Evolutionary conservation across 176 grass and related monocot species (phyloP).

Genomic region (Leersia perrieri): DNA sequence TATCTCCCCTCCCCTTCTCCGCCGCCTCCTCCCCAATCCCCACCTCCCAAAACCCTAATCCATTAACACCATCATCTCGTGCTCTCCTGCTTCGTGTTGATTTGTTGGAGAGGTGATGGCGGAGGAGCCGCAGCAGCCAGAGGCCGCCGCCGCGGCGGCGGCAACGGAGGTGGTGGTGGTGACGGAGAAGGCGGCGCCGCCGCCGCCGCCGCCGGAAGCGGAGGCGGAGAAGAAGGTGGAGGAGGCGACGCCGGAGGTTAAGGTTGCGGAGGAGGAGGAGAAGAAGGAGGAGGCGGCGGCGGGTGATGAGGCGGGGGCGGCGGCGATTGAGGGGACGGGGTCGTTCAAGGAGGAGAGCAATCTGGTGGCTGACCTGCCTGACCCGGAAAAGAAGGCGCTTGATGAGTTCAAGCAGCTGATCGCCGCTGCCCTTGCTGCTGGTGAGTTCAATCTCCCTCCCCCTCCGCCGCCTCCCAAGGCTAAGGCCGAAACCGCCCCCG

Average conservation of each 20-base stretch:
- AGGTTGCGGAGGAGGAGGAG: conserved; percentile 29
- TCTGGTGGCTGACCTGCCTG: conserved; percentile 66
- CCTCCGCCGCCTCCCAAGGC: conserved; percentile 46
- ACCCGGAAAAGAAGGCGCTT: conserved; percentile 86
- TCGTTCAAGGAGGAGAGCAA: conserved; percentile 98
- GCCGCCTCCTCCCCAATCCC: not conserved
- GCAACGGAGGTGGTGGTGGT: conserved; percentile 47
- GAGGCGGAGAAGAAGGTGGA: conserved; percentile 38
- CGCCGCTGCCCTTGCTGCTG: conserved; percentile 60
- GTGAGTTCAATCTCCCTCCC: conserved; percentile 73
- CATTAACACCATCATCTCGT: not conserved
- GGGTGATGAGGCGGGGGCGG: conserved; percentile 29
- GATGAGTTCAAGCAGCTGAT: conserved; percentile 88
- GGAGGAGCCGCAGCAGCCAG: conserved; percentile 58
- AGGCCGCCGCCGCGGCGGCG: conserved; percentile 26
- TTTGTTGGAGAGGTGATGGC: conserved; percentile 52
- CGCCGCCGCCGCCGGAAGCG: conserved; percentile 30
- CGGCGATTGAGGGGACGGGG: conserved; percentile 29
- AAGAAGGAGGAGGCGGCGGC: conserved; percentile 37
- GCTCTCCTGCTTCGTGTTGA: not conserved
- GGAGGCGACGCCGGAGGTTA: conserved; percentile 24
- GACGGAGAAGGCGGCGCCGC: conserved; percentile 22
- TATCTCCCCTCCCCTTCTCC: conserved; percentile 29
- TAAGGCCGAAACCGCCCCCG: conserved; percentile 47
- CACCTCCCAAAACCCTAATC: conserved; percentile 45